Base-by-base conservation (phyloP, 2,329 filamentous ascomycete species). In the Colletotrichum orchidophilum region DNA sequence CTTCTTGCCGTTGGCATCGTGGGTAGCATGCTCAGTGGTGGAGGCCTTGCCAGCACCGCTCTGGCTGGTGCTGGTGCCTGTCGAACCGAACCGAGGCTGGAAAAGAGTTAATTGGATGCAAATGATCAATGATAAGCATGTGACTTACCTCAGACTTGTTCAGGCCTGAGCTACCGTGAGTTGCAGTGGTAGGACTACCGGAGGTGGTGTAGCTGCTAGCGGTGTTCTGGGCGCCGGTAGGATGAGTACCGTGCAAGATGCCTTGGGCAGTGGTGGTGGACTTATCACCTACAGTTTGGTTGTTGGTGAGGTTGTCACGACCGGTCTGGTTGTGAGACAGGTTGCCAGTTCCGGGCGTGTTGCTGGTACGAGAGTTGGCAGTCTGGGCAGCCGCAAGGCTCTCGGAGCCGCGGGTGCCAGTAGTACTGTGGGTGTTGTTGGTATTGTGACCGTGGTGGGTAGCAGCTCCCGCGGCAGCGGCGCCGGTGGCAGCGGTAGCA, bases 1-100 rank as follows among this genome's bases (percentile, higher is more conserved):
- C 64, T 75, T 74, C 49, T 70, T 72, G 18, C 67, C 70, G 3
- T 46, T 49, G 1, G 70, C 6, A 15, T 72, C 66, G 1, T 54
- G 31, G 1, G 26, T 60, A 0, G 15, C 13, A 1, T 57, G 39
- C 6, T 46, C 39, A 1, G 39, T 46, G 3, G 39, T 46, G 1
- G 39, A 46, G 24, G 57, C 9, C 21, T 24, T 60, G 15, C 39
- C 24, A 2, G 54, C 49, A 13, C 60, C 60, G 5, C 9, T 31
- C 2, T 55, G 53, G 27, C 27, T 26, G 1, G 50, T 42, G 60
- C 33, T 18, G 18, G 49, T 35, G 18, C 46, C 8, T 5, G 18
- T 70, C 0, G 66, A 58, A 18, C 31, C 68, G 21, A 42, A 35
- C 2, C 57, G 57, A 15, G 68, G 63, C 68, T 70, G 5, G 5